These are phyloP conservation scores for Suillus luteus DNA, from an alignment of 768 basidiomycete species.

Conservation along the genomic window DNA sequence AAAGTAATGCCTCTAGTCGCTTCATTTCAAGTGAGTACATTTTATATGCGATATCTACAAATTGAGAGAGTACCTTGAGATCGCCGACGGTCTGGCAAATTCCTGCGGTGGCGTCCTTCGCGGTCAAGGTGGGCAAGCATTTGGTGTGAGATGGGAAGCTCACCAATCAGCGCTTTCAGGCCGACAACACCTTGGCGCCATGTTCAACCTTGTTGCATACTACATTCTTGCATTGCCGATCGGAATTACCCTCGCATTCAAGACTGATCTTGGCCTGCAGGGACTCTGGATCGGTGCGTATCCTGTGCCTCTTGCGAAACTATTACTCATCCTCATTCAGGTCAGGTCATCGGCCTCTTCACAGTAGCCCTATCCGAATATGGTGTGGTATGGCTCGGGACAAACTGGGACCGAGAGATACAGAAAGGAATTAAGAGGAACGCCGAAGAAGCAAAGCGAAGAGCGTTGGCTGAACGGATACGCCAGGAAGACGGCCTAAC, in stretches of 20 bases:
- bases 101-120: conserved; percentile 52
- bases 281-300: conserved; percentile 53
- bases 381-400: conserved; percentile 54
- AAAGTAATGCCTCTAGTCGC: conserved; percentile 56
- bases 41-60: background rate
- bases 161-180: conserved; percentile 27
- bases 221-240: conserved; percentile 55
- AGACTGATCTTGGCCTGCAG: conserved; percentile 42
- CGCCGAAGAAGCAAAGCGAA: conserved; percentile 34
- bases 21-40: conserved; percentile 47
- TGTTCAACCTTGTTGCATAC: conserved; percentile 72
- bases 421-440: conserved; percentile 41
- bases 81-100: conserved; percentile 54
- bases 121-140: conserved; percentile 41
- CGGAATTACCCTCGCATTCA: conserved; percentile 54
- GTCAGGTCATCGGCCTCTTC: conserved; percentile 74
- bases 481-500: conserved; percentile 19
- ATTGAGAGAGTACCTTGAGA: conserved; percentile 28
- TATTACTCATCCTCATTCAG: conserved; percentile 36
- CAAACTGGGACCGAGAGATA: conserved; percentile 51
- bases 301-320: background rate
- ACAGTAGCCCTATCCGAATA: conserved; percentile 73
- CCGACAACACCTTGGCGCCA: conserved; percentile 70
- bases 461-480: conserved; percentile 24
- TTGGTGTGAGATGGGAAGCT: background rate